Evolutionary conservation across 768 basidiomycete species (phyloP), one percentile per base, ranked within the genome.

Genomic region (Termitomyces bulborhizus): DNA sequence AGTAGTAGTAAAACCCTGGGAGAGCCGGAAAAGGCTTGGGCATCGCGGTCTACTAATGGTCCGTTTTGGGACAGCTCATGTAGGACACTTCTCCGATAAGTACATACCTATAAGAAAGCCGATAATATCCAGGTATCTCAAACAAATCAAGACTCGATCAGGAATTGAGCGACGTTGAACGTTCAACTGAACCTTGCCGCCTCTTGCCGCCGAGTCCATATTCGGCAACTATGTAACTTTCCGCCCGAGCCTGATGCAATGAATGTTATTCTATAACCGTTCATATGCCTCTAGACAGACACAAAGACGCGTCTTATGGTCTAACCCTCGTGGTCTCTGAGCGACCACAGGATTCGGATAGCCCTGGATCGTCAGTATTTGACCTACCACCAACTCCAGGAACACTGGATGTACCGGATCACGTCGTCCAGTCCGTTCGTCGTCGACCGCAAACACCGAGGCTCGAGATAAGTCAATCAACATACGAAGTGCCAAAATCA

Each of bases 361-460:
- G 84, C 57, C 86, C 85, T 36, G 79, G 83, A 46, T 90, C 88
- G 6, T 87, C 86, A 21, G 80, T 86, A 24, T 90, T 90, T 63
- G 87, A 90, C 66, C 74, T 89, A 29, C 86, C 88, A 3, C 86
- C 88, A 3, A 76, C 75, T 34, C 83, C 81, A 51, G 57, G 46
- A 45, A 36, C 40, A 32, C 21, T 37, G 29, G 16, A 26, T 16
- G 49, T 56, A 11, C 53, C 46, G 45, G 52, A 45, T 26, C 51
- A 60, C 60, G 47, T 48, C 37, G 24, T 6, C 11, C 49, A 50
- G n/a, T 18, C 37, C 11, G 50, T 44, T 43, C 46, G 49, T 39
- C 42, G 46, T 41, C 44, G 45, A 34, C 45, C 42, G 27, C 52
- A 37, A 40, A 51, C 44, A 36, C 26, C 56, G 15, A 53, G 32